phyloP scores from a whole-genome alignment of 148 eudicot genomes.

The Vaccinium darrowii region DNA sequence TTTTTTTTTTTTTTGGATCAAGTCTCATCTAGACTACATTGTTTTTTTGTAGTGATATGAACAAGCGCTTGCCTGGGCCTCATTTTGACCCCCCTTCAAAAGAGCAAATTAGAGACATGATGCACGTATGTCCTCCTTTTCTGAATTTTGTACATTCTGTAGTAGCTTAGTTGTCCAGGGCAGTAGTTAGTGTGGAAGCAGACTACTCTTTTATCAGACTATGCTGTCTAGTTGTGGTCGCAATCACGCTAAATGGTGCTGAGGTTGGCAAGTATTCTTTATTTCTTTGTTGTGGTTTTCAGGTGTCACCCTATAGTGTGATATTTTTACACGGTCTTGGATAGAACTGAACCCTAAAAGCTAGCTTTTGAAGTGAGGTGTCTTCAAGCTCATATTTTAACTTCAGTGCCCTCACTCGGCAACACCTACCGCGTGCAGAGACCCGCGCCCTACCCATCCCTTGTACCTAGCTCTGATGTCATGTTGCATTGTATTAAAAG shows the following conservation, averaged over 20 bases:
- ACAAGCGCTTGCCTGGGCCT: conserved; percentile 84
- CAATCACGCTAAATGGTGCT: neutral
- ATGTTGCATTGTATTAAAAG: neutral
- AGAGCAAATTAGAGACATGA: conserved; percentile 54
- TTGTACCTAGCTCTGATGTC: neutral
- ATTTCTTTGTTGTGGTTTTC: neutral
- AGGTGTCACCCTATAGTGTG: neutral
- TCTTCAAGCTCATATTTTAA: neutral
- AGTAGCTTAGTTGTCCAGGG: neutral
- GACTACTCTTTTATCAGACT: neutral
- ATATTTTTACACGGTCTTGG: neutral
- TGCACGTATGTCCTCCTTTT: conserved; percentile 49
- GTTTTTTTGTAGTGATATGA: conserved; percentile 61
- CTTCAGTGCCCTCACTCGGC: neutral
- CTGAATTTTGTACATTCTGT: neutral
- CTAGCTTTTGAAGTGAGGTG: neutral
- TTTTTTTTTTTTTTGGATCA: neutral
- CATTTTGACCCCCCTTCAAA: conserved; percentile 92
- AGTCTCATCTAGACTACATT: neutral
- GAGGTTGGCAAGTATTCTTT: neutral
- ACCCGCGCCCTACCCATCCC: neutral
- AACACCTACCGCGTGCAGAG: neutral
- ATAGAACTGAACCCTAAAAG: neutral
- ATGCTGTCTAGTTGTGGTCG: neutral
- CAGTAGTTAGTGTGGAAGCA: neutral